A percentile compares a stretch with the other conserved stretches of the same genome.
Conservation (phyloP, 257 asterid species). For the Oldenlandia corymbosa region DNA sequence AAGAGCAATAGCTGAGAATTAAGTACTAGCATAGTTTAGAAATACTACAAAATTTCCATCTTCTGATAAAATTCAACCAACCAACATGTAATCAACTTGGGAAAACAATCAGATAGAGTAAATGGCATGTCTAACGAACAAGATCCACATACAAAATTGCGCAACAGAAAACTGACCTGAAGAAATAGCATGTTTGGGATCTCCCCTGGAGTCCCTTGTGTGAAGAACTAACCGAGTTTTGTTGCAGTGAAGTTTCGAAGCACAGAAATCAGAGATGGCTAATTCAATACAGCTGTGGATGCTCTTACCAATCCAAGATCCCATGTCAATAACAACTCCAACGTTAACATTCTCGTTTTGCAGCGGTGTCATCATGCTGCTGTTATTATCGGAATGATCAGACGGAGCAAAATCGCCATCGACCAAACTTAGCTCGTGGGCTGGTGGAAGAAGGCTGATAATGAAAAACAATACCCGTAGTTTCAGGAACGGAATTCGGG, state of each 20-base stretch:
- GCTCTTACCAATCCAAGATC: conserved; percentile 12
- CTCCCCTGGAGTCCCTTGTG: conserved; percentile 10
- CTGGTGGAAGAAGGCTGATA: too few relatives aligned
- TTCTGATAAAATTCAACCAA: too few relatives aligned
- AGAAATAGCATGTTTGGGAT: not conserved
- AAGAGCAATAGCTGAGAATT: conserved; percentile 36
- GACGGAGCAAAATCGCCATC: not conserved
- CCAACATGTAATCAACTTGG: too few relatives aligned
- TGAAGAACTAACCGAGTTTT: conserved; percentile 13
- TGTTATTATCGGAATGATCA: not conserved
- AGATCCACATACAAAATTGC: too few relatives aligned
- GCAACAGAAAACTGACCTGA: conserved; percentile 10
- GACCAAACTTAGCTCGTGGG: not conserved
- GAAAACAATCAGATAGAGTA: too few relatives aligned
- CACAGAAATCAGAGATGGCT: conserved; percentile 14
- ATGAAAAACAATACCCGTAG: too few relatives aligned
- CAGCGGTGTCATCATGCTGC: not conserved
- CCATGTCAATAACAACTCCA: conserved; percentile 5
- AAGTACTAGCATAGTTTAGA: too few relatives aligned
- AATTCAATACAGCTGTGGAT: conserved; percentile 11
- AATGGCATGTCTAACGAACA: too few relatives aligned
- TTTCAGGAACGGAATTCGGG: too few relatives aligned
- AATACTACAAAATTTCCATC: too few relatives aligned
- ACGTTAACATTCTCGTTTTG: conserved; percentile 3
- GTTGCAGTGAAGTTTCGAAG: conserved; percentile 1